A percentile compares a stretch with the other conserved stretches of the same genome.
These are phyloP conservation scores for Cutaneotrichosporon dermatis DNA, from an alignment of 1,284 basidiomycete genomes.

Conservation along the genomic window DNA sequence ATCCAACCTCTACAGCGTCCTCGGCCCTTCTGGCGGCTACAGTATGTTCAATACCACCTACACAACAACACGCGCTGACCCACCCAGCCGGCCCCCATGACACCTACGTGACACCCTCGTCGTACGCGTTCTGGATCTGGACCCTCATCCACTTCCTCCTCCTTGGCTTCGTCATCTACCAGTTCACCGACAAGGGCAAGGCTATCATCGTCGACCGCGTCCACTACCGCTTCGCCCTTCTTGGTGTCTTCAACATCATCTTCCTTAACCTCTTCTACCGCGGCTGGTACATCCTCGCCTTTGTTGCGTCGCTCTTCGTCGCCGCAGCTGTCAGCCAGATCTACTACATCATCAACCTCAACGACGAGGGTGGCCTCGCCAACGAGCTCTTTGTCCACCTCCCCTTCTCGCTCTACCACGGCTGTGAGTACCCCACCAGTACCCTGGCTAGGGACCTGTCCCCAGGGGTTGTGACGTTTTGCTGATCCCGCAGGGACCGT, in stretches of 20 bases:
- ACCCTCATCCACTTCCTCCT: conserved; percentile 75
- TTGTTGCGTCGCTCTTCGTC: conserved; percentile 75
- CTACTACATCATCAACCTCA: conserved; percentile 87
- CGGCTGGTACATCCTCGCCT: conserved; percentile 66
- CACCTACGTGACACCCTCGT: conserved; percentile 20
- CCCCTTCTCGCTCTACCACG: conserved; percentile 90
- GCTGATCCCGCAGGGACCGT: conserved; percentile 58
- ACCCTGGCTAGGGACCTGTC: background rate
- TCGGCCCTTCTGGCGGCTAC: conserved; percentile 61
- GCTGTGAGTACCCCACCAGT: conserved; percentile 54
- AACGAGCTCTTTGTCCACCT: conserved; percentile 61
- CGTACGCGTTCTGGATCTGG: conserved; percentile 39
- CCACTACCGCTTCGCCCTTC: conserved; percentile 80
- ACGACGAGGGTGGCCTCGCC: conserved; percentile 55
- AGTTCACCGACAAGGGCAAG: conserved; percentile 69
- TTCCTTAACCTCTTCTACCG: conserved; percentile 76
- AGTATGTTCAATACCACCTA: conserved; percentile 15
- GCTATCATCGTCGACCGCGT: conserved; percentile 75
- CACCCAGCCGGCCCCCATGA: conserved; percentile 54
- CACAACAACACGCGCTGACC: conserved; percentile 7
- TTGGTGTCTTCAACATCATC: conserved; percentile 75
- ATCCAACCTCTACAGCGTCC: conserved; percentile 60
- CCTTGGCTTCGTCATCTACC: conserved; percentile 81
- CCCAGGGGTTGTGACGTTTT: background rate
- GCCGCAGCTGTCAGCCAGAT: conserved; percentile 59